A percentile compares a stretch with the other conserved stretches of the same genome.
Evolutionary conservation across 2,329 filamentous ascomycete species (phyloP).

Genomic region (Diaporthe ampelina): DNA sequence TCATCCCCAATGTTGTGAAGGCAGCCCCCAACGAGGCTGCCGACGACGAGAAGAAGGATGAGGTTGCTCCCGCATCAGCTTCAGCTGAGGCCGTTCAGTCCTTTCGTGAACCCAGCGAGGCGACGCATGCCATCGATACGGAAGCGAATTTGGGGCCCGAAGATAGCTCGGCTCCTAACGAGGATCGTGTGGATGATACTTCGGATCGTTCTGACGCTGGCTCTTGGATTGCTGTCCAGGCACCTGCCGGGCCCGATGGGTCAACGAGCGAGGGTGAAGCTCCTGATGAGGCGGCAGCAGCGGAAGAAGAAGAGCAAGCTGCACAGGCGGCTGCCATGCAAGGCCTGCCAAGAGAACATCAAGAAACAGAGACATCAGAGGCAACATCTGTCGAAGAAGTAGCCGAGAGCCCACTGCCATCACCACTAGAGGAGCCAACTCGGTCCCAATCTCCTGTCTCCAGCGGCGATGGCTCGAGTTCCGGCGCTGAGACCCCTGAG

Average conservation of each 20-base stretch:
- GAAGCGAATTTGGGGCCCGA: neutral
- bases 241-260: slow-evolving; percentile 24
- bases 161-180: neutral
- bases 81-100: slow-evolving; percentile 6
- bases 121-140: neutral
- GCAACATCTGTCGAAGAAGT: neutral
- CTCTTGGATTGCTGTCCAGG: slow-evolving; percentile 29
- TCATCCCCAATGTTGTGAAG: slow-evolving; percentile 23
- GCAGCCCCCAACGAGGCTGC: neutral
- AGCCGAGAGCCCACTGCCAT: slow-evolving; percentile 10
- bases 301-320: slow-evolving; percentile 19
- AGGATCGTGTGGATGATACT: slow-evolving; percentile 23
- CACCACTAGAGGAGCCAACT: slow-evolving; percentile 1
- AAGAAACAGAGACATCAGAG: neutral
- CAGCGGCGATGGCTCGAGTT: slow-evolving; percentile 3
- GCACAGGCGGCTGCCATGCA: neutral
- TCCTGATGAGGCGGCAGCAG: slow-evolving; percentile 16
- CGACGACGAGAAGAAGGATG: slow-evolving; percentile 1
- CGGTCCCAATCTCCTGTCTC: slow-evolving; percentile 14
- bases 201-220: slow-evolving; percentile 30
- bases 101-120: slow-evolving; percentile 14
- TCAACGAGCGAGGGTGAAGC: slow-evolving; percentile 8
- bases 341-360: neutral
- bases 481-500: slow-evolving; percentile 18
- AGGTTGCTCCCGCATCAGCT: neutral